A percentile compares a stretch with the other conserved stretches of the same genome.
These are phyloP conservation scores for Pyrenophora tritici-repentis DNA, from an alignment of 2,329 filamentous ascomycete species.

Conservation along the genomic window DNA sequence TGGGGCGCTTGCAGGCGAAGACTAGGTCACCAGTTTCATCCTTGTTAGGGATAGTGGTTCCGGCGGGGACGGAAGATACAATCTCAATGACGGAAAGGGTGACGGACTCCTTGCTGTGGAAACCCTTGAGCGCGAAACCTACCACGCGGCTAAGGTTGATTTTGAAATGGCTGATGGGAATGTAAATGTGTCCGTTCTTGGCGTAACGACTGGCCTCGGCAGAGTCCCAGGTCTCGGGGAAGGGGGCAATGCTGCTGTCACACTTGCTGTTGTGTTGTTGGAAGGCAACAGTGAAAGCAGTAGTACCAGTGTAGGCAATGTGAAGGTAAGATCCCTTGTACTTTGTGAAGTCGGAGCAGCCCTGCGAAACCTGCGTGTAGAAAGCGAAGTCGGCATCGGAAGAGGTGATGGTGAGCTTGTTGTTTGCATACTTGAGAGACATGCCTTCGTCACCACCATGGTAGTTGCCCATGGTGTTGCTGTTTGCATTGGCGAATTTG, in stretches of 20 bases:
- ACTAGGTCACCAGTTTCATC: conserved; percentile 65
- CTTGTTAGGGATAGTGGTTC: conserved; percentile 62
- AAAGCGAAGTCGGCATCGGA: conserved; percentile 65
- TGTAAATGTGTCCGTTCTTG: conserved; percentile 63
- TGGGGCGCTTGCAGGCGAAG: conserved; percentile 68
- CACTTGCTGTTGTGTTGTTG: conserved; percentile 70
- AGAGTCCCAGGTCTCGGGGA: conserved; percentile 70
- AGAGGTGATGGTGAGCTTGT: conserved; percentile 61
- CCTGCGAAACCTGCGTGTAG: conserved; percentile 62
- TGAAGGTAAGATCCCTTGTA: conserved; percentile 66
- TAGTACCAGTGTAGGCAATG: conserved; percentile 66
- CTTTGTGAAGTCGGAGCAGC: conserved; percentile 61
- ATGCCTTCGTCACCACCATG: conserved; percentile 69
- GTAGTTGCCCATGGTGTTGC: conserved; percentile 67
- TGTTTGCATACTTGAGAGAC: conserved; percentile 56
- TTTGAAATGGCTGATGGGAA: conserved; percentile 69
- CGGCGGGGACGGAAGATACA: conserved; percentile 58
- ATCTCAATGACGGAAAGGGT: conserved; percentile 66
- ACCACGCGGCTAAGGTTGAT: conserved; percentile 62
- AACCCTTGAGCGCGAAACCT: conserved; percentile 67
- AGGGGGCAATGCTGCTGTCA: conserved; percentile 60
- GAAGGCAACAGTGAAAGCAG: conserved; percentile 66
- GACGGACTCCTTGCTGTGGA: conserved; percentile 59
- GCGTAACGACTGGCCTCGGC: conserved; percentile 67
- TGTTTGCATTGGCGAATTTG: conserved; percentile 58